Evolutionary conservation across 768 basidiomycete species (phyloP).

Genomic region (Trametopsis cervina): DNA sequence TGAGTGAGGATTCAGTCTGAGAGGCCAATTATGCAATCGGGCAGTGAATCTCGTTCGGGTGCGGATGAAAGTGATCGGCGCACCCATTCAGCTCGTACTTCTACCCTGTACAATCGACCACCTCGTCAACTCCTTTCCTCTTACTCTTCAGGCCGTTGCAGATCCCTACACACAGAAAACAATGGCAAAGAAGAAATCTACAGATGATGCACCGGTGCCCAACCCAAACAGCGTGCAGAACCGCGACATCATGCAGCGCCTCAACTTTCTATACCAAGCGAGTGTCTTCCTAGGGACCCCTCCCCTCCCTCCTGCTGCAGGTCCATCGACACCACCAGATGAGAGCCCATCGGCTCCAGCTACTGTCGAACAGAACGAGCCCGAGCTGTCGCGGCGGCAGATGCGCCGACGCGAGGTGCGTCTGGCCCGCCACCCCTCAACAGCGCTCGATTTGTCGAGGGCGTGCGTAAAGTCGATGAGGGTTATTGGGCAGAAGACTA

Average conservation of each 20-base stretch:
- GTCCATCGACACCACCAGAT: neutral
- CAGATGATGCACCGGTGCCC: slow-evolving; percentile 33
- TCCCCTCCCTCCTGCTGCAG: slow-evolving; percentile 1
- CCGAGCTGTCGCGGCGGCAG: neutral
- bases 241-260: slow-evolving; percentile 71
- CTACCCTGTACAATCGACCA: too few species aligned
- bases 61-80: too few species aligned
- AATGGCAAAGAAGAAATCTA: slow-evolving; percentile 68
- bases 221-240: slow-evolving; percentile 55
- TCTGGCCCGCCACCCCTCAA: slow-evolving; percentile 24
- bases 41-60: too few species aligned
- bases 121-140: too few species aligned
- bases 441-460: slow-evolving; percentile 49
- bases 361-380: neutral
- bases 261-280: slow-evolving; percentile 84
- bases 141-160: too few species aligned
- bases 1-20: too few species aligned
- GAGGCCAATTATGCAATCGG: too few species aligned
- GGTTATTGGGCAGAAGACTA: slow-evolving; percentile 66
- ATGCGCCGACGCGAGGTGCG: slow-evolving; percentile 13
- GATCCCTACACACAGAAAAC: too few species aligned
- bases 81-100: too few species aligned
- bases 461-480: slow-evolving; percentile 63
- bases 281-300: slow-evolving; percentile 48
- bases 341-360: neutral